Percentiles rank a stretch among this genome's conserved stretches.
Conservation (phyloP, 2,329 filamentous ascomycete genomes). For the Aureobasidium leucospermi region DNA sequence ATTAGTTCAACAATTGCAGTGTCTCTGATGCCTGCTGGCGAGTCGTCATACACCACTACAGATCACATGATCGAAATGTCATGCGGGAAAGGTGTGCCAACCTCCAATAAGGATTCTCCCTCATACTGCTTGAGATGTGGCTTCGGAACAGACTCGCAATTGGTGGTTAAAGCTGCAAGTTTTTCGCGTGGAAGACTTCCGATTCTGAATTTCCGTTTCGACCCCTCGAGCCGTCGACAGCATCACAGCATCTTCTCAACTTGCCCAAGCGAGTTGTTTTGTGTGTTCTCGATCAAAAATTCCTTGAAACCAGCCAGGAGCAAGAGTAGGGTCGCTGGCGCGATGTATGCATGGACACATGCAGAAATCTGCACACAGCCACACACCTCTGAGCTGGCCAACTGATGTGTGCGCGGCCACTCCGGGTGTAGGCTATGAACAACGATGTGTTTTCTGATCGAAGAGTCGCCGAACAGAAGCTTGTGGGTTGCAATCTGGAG, state of each 20-base stretch:
- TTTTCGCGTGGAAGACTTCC: conserved; percentile 5
- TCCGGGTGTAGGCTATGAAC: not conserved
- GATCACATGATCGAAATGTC: conserved; percentile 4
- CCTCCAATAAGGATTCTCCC: not conserved
- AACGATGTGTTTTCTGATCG: not conserved
- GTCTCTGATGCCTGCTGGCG: not conserved
- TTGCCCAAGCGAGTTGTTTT: not conserved
- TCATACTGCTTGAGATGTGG: not conserved
- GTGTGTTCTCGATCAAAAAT: not conserved
- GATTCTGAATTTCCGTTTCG: not conserved
- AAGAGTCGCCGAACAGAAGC: not conserved
- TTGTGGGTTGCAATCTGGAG: not conserved
- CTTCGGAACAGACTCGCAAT: not conserved
- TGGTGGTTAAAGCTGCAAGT: conserved; percentile 1
- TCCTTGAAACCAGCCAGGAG: not conserved
- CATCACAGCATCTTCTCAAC: not conserved
- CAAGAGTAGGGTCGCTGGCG: not conserved
- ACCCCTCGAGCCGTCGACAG: not conserved
- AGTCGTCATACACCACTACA: conserved; percentile 8
- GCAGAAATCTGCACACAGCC: conserved; percentile 5
- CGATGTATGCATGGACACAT: not conserved
- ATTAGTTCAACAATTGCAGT: not conserved
- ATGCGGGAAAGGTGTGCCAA: not conserved
- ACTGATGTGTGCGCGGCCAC: not conserved
- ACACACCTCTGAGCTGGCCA: conserved; percentile 7